Conservation (phyloP, 768 basidiomycete species). For the Crassisporium funariophilum region DNA sequence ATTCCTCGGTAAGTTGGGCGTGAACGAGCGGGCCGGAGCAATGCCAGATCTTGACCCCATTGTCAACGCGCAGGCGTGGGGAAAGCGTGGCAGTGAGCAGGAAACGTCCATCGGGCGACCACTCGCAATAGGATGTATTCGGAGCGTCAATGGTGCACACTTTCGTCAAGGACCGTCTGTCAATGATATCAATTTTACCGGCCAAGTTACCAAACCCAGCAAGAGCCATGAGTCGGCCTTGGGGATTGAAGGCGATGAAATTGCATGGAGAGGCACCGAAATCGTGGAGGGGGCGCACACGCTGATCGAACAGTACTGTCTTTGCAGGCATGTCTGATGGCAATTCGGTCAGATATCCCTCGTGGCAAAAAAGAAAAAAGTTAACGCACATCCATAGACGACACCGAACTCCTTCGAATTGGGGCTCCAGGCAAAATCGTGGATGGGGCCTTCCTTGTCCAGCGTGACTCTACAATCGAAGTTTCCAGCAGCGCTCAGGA, state of each 20-base stretch:
- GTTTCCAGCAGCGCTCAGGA: slow-evolving; percentile 89
- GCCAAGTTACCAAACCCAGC: slow-evolving; percentile 98
- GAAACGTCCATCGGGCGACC: slow-evolving; percentile 93
- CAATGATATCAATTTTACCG: slow-evolving; percentile 90
- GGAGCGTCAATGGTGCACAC: slow-evolving; percentile 83
- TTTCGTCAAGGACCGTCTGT: slow-evolving; percentile 83
- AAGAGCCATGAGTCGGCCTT: slow-evolving; percentile 83
- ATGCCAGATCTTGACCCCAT: slow-evolving; percentile 96
- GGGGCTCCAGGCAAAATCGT: slow-evolving; percentile 95
- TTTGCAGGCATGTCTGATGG: slow-evolving; percentile 91
- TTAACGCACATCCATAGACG: slow-evolving; percentile 88
- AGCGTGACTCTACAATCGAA: slow-evolving; percentile 88
- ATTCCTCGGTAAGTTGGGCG: slow-evolving; percentile 78
- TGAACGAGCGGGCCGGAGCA: slow-evolving; percentile 88
- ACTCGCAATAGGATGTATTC: slow-evolving; percentile 93
- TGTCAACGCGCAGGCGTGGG: slow-evolving; percentile 94
- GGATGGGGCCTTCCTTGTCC: slow-evolving; percentile 97
- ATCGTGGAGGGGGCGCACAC: slow-evolving; percentile 85
- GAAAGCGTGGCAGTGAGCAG: slow-evolving; percentile 95
- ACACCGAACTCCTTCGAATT: slow-evolving; percentile 97
- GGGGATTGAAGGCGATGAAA: slow-evolving; percentile 93
- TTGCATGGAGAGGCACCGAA: slow-evolving; percentile 91
- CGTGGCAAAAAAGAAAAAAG: neutral
- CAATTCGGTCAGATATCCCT: slow-evolving; percentile 2
- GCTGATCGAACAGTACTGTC: slow-evolving; percentile 87